A percentile compares a stretch with the other conserved stretches of the same genome.
Evolutionary conservation across 305 asterid species (phyloP).

Genomic region (Solanum hybrid): DNA sequence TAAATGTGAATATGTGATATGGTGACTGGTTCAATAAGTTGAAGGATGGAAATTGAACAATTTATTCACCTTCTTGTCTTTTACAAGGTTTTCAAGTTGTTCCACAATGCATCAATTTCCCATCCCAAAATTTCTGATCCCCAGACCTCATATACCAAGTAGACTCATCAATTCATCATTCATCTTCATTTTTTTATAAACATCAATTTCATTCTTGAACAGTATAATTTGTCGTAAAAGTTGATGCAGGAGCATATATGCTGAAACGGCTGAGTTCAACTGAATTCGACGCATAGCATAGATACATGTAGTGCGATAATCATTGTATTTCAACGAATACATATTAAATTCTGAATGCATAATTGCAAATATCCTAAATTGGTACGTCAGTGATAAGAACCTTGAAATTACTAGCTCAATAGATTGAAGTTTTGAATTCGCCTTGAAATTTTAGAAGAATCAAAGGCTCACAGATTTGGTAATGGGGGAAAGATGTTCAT

Average conservation of each 20-base stretch:
- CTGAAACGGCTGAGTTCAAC: not conserved
- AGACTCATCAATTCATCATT: not conserved
- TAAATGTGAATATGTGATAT: conserved; percentile 3
- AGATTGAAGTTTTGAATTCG: not conserved
- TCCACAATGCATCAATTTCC: not conserved
- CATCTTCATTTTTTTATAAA: not conserved
- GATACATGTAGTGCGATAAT: not conserved
- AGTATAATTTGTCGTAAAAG: not conserved
- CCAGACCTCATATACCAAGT: not conserved
- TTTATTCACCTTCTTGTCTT: not conserved
- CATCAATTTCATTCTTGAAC: not conserved
- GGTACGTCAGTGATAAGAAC: not conserved
- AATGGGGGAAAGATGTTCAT: not conserved
- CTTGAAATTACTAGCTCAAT: not conserved
- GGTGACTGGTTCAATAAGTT: not conserved
- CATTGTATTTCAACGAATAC: not conserved
- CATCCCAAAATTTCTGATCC: not conserved
- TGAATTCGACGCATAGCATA: not conserved
- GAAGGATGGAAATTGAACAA: not conserved
- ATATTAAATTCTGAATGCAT: not conserved
- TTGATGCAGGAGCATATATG: not conserved
- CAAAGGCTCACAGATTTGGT: not conserved
- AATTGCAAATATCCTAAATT: not conserved
- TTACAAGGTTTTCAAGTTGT: not conserved
- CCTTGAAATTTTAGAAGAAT: not conserved